These are phyloP conservation scores for Mortierella sp. DNA, from an alignment of 371 early-diverging fungal species.

Conservation along the genomic window DNA sequence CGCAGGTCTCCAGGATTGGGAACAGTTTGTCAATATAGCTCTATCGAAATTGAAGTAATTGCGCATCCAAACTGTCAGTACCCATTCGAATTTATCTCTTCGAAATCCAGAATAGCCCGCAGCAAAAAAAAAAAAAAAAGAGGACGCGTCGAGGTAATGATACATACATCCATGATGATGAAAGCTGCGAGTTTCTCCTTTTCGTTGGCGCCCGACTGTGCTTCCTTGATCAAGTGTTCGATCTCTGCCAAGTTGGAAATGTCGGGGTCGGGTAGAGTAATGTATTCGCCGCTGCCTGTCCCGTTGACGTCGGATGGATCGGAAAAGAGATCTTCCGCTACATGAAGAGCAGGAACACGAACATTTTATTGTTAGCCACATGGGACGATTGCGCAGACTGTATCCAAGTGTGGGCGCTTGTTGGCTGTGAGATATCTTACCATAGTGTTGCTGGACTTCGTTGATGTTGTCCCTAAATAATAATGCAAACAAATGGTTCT, in stretches of 20 bases:
- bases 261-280: conserved; percentile 72
- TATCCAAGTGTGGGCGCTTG: not conserved
- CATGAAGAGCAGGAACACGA: too few species aligned
- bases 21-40: conserved; percentile 81
- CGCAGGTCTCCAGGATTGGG: conserved; percentile 81
- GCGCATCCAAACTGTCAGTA: not conserved
- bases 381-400: not conserved
- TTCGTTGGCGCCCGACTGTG: conserved; percentile 60
- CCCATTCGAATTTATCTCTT: not conserved
- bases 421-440: conserved; percentile 15
- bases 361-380: not conserved
- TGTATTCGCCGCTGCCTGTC: conserved; percentile 40
- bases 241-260: conserved; percentile 76
- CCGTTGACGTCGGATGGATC: conserved; percentile 53
- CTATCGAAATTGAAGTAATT: conserved; percentile 47
- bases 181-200: conserved; percentile 66
- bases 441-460: conserved; percentile 60
- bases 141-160: not conserved
- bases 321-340: conserved; percentile 51
- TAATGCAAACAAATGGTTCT: not conserved
- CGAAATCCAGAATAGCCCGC: not conserved
- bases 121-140: not conserved
- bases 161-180: conserved; percentile 63
- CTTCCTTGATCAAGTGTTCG: conserved; percentile 64
- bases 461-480: conserved; percentile 58